Percentiles rank a stretch among this genome's conserved stretches.
These are phyloP conservation scores for Gymnopilus dilepis DNA, from an alignment of 768 basidiomycete species.

Conservation along the genomic window DNA sequence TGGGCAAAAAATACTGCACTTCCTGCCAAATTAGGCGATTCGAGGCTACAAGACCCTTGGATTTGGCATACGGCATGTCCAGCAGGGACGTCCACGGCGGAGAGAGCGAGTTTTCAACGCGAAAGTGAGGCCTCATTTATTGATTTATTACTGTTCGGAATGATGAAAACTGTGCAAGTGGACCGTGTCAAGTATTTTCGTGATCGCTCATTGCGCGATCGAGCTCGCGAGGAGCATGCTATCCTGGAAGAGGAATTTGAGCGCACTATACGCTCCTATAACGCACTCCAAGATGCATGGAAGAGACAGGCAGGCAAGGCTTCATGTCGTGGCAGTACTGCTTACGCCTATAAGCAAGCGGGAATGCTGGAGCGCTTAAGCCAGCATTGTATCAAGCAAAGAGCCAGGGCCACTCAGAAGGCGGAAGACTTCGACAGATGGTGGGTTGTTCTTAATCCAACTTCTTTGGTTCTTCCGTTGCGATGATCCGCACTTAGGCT, in stretches of 20 bases:
- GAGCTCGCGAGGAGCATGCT: no score
- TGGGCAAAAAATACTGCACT: not conserved
- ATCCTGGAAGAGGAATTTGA: slow-evolving; percentile 33
- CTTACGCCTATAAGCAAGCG: not conserved
- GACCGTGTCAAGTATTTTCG: slow-evolving; percentile 32
- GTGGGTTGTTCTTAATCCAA: no score
- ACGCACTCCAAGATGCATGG: not conserved
- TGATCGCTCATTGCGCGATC: slow-evolving; percentile 29
- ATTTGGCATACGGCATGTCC: not conserved
- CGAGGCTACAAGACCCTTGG: not conserved
- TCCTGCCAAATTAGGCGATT: not conserved
- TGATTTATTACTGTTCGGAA: not conserved
- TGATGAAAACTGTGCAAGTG: no score
- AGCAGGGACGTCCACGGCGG: slow-evolving; percentile 7
- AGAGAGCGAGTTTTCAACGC: not conserved
- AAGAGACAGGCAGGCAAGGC: not conserved
- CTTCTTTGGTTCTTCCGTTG: no score
- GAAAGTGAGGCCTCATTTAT: slow-evolving; percentile 12
- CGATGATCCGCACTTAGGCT: no score
- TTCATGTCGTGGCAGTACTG: not conserved
- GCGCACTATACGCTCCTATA: slow-evolving; percentile 12
- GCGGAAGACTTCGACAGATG: not conserved
- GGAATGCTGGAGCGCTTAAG: not conserved
- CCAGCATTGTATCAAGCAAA: not conserved
- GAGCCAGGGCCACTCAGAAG: not conserved